Evolutionary conservation across 2,329 filamentous ascomycete genomes (phyloP), one percentile per base, ranked within the genome.

Genomic region (Basipetospora chlamydospora): DNA sequence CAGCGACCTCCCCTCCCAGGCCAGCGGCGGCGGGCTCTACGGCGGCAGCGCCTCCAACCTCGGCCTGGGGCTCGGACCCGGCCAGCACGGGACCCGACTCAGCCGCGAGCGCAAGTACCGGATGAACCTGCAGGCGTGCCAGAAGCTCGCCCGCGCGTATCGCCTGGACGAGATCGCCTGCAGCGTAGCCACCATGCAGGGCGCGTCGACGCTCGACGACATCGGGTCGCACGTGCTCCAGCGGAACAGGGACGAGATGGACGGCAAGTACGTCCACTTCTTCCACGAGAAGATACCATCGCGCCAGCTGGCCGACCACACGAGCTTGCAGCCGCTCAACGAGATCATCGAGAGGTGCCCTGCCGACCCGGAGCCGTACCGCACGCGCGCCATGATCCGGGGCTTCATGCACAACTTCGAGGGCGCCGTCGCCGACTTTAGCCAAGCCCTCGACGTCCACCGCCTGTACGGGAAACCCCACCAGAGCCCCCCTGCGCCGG

Each of bases 251-350:
- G 53, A 66, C 35, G 76, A 86, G 49, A 57, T 65, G 29, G 80
- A 90, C 49, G 84, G 82, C 20, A 80, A 79, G 54, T 90, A 90
- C 51, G 84, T 90, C n/a, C 80, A 90, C 52, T 90, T 88, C 59
- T 92, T 92, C 55, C 82, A 88, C 57, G 82, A 92, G 57, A 90
- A 88, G 67, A 87, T 90, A 18, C 80, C 82, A 2, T 80, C 75
- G 28, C 63, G 79, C 28, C 75, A 80, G 51, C 61, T 90, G 52
- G 79, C 76, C 25, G 73, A 83, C 47, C 77, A 70, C 46, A 87
- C 81, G 7, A 77, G 72, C 42, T 56, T 87, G 39, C 60, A 70
- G 36, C 66, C 75, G 4, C 55, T 92, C 44, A 64, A 77, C 50
- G 70, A 81, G 26, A 73, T 88, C 39, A 77, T 87, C 41, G 58